Percentiles rank a stretch among this genome's conserved stretches.
Evolutionary conservation across 2,329 filamentous ascomycete genomes (phyloP).

Genomic region (Fusarium anguioides): DNA sequence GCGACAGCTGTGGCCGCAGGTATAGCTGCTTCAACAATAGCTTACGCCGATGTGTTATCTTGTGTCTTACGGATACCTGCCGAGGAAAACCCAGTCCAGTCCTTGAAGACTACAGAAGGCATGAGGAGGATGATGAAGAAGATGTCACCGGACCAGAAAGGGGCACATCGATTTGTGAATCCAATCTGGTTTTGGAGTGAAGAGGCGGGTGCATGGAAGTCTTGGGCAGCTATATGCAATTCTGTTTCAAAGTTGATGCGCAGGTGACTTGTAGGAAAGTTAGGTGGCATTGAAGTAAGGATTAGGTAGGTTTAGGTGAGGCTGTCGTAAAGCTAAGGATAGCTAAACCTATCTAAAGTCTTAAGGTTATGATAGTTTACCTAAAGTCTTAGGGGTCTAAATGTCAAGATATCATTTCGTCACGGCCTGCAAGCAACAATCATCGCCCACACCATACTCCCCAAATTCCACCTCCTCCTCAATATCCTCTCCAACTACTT

Average conservation of each 20-base stretch:
- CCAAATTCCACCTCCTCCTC: too few species aligned
- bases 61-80: neutral
- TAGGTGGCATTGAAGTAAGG: neutral
- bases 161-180: neutral
- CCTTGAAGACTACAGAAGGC: neutral
- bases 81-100: neutral
- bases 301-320: too few species aligned
- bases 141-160: neutral
- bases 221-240: neutral
- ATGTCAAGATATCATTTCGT: too few species aligned
- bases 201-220: neutral
- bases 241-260: neutral
- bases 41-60: neutral
- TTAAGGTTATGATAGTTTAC: too few species aligned
- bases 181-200: neutral
- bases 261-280: too few species aligned
- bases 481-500: too few species aligned
- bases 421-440: too few species aligned
- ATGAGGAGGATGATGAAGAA: neutral
- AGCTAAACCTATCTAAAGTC: too few species aligned
- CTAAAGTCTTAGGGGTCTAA: too few species aligned
- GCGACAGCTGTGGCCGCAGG: neutral
- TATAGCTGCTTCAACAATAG: neutral
- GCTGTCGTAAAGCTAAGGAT: too few species aligned
- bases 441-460: too few species aligned